phyloP scores from a whole-genome alignment of 2,329 filamentous ascomycete genomes.

The Pestalotiopsis sp. region DNA sequence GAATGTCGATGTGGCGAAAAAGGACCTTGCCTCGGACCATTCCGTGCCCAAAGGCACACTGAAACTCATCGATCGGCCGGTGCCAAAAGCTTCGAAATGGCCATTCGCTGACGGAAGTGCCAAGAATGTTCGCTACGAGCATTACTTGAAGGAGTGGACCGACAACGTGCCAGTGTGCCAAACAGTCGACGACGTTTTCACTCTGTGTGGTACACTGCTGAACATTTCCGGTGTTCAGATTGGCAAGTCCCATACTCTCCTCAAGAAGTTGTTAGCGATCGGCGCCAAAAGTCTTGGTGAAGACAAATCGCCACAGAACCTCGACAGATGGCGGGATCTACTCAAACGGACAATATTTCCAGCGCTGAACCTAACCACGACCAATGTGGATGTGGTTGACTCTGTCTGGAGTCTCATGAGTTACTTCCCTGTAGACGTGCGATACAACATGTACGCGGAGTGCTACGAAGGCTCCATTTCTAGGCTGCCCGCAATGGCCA shows the following conservation, averaged over 20 bases:
- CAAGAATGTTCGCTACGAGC: conserved; percentile 79
- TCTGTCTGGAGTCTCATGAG: conserved; percentile 84
- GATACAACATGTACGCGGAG: conserved; percentile 89
- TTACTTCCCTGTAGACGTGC: conserved; percentile 71
- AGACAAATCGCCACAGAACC: conserved; percentile 70
- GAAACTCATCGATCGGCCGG: conserved; percentile 56
- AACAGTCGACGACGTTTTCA: conserved; percentile 85
- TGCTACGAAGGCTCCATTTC: conserved; percentile 85
- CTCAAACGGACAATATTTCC: conserved; percentile 84
- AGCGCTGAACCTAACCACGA: conserved; percentile 79
- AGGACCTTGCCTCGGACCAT: conserved; percentile 59
- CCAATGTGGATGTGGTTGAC: conserved; percentile 81
- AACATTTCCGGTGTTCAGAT: conserved; percentile 88
- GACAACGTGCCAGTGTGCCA: conserved; percentile 93
- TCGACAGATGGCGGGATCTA: conserved; percentile 79
- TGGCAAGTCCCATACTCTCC: conserved; percentile 74
- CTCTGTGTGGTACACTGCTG: conserved; percentile 78
- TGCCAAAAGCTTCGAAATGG: conserved; percentile 77
- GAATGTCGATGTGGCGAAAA: conserved; percentile 27
- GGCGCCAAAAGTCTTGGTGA: conserved; percentile 72
- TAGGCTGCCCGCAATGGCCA: conserved; percentile 72
- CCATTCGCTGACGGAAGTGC: conserved; percentile 79
- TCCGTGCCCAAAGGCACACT: conserved; percentile 69
- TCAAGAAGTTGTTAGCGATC: conserved; percentile 84
- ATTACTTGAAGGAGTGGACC: conserved; percentile 97